Conservation (phyloP, 805 yeast species). For the Barnettozyma pratensis region DNA sequence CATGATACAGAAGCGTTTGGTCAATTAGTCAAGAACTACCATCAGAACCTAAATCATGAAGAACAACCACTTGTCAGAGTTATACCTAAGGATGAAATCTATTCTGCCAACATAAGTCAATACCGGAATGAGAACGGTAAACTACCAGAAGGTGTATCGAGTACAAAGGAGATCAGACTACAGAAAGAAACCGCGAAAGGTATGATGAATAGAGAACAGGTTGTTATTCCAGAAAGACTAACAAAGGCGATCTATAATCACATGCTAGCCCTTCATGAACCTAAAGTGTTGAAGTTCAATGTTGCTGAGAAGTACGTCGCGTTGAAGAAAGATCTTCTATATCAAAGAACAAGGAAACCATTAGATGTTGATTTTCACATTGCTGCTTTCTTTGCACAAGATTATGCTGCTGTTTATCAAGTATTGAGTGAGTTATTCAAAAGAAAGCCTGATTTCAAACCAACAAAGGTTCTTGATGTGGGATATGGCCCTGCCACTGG, state of each 20-base stretch:
- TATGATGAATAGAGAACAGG: slow-evolving; percentile 42
- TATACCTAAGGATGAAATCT: slow-evolving; percentile 29
- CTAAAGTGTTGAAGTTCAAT: slow-evolving; percentile 56
- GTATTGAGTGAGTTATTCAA: slow-evolving; percentile 61
- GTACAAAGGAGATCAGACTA: slow-evolving; percentile 36
- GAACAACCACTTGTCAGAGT: slow-evolving; percentile 29
- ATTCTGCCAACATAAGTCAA: slow-evolving; percentile 26
- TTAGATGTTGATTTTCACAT: slow-evolving; percentile 75
- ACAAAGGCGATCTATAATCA: slow-evolving; percentile 58
- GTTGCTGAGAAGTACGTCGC: slow-evolving; percentile 53
- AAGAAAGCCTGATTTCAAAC: slow-evolving; percentile 56
- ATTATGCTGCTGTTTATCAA: slow-evolving; percentile 65
- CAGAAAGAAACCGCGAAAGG: slow-evolving; percentile 55
- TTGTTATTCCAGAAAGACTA: slow-evolving; percentile 51
- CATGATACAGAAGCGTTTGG: slow-evolving; percentile 38
- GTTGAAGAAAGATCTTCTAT: slow-evolving; percentile 49
- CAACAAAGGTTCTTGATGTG: slow-evolving; percentile 65
- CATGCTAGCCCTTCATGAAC: slow-evolving; percentile 54
- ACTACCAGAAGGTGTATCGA: slow-evolving; percentile 8
- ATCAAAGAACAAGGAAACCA: slow-evolving; percentile 37
- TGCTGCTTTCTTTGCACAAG: slow-evolving; percentile 74
- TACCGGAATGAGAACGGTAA: slow-evolving; percentile 26
- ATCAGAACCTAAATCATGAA: slow-evolving; percentile 29
- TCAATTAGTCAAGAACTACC: slow-evolving; percentile 34
- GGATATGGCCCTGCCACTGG: slow-evolving; percentile 94